Percentiles rank a stretch among this genome's conserved stretches.
Evolutionary conservation across 2,329 filamentous ascomycete genomes (phyloP).

Genomic region (Trichoderma citrinoviride): DNA sequence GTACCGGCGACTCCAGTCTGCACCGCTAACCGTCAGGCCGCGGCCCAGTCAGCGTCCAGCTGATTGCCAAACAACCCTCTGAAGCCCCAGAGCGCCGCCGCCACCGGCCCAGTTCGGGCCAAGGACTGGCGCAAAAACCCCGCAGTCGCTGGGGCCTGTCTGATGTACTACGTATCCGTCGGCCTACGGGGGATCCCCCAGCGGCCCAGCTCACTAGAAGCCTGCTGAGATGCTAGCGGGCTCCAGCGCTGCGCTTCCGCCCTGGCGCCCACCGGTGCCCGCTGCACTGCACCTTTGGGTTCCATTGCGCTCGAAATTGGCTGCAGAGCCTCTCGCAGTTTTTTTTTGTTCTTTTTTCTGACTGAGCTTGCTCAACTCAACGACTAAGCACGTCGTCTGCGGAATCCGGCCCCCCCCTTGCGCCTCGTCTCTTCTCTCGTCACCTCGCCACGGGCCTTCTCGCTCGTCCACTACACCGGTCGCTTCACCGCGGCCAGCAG

Average conservation of each 20-base stretch:
- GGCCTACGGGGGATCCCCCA: constrained; percentile 12
- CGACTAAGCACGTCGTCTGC: constrained; percentile 11
- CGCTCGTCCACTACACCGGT: not conserved
- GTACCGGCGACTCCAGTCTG: not conserved
- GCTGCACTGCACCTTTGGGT: too few relatives aligned
- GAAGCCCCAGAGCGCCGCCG: constrained; percentile 10
- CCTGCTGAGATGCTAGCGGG: not conserved
- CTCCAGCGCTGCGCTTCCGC: too few relatives aligned
- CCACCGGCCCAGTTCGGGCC: constrained; percentile 14
- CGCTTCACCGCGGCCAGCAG: constrained; percentile 1
- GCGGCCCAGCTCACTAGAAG: constrained; percentile 5
- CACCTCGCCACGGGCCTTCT: not conserved
- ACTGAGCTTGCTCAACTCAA: constrained; percentile 13
- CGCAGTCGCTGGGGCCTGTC: not conserved
- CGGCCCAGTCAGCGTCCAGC: constrained; percentile 23
- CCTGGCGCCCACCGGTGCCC: too few relatives aligned
- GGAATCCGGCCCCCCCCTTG: constrained; percentile 1
- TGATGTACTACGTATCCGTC: too few relatives aligned
- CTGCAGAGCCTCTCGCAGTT: not conserved
- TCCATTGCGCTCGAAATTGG: constrained; percentile 6
- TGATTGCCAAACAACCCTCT: constrained; percentile 12
- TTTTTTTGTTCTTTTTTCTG: too few relatives aligned
- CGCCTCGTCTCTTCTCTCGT: constrained; percentile 12
- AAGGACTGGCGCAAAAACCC: constrained; percentile 15
- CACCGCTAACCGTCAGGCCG: not conserved